These are phyloP conservation scores for Omphalotus olearius DNA, from an alignment of 1,284 basidiomycete species.

Conservation along the genomic window DNA sequence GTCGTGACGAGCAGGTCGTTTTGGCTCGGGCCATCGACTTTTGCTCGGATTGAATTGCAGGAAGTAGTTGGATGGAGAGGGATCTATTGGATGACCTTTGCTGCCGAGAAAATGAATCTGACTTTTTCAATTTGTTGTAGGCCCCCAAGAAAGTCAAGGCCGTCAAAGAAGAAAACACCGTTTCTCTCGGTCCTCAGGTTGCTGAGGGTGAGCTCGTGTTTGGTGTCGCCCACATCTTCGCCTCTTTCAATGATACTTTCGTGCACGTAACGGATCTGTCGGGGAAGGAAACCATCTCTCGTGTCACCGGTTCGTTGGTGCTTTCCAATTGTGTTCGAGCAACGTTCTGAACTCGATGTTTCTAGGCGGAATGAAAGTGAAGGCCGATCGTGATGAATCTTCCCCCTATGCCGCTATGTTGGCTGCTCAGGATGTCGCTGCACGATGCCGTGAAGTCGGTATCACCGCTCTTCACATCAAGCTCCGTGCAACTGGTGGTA, in stretches of 20 bases:
- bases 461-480: slow-evolving; percentile 98
- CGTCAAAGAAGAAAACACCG: slow-evolving; percentile 75
- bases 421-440: slow-evolving; percentile 95
- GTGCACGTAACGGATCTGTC: slow-evolving; percentile 99
- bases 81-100: neutral
- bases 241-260: slow-evolving; percentile 99
- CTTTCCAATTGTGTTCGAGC: neutral
- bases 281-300: slow-evolving; percentile 98
- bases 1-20: neutral
- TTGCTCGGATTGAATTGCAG: neutral
- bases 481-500: slow-evolving; percentile 97
- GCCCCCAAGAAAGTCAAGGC: slow-evolving; percentile 78
- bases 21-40: neutral
- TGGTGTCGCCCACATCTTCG: slow-evolving; percentile 96
- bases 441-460: slow-evolving; percentile 97
- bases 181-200: slow-evolving; percentile 91
- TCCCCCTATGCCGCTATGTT: slow-evolving; percentile 99
- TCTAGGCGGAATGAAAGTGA: slow-evolving; percentile 98
- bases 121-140: slow-evolving; percentile 31
- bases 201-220: slow-evolving; percentile 94
- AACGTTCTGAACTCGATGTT: slow-evolving; percentile 6
- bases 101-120: neutral
- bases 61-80: neutral
- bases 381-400: slow-evolving; percentile 99
- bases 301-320: slow-evolving; percentile 80